phyloP scores from a whole-genome alignment of 768 basidiomycete species.

The Lentinula aciculospora region DNA sequence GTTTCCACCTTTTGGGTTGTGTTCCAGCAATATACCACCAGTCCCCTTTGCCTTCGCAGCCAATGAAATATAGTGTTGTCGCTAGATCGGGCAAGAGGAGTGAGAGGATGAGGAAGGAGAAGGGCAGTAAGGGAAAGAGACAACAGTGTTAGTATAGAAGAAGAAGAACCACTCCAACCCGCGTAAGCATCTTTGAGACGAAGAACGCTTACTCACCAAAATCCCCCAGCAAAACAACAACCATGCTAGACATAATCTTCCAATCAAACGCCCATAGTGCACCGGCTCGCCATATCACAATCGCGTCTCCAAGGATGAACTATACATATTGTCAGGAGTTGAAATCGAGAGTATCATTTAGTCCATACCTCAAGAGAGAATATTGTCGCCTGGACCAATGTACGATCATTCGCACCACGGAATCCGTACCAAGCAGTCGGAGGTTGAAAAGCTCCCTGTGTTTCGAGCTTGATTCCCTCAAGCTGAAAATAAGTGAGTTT shows the following conservation, averaged over 20 bases:
- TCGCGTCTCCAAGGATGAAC: not conserved
- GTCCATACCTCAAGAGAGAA: not conserved
- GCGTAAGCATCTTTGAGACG: too few species aligned
- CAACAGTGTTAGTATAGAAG: too few species aligned
- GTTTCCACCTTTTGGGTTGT: not conserved
- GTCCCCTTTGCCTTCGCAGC: not conserved
- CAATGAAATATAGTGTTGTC: not conserved
- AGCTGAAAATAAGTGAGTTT: too few species aligned
- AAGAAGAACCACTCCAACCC: too few species aligned
- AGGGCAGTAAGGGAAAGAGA: too few species aligned
- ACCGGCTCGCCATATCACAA: not conserved
- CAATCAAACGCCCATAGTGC: not conserved
- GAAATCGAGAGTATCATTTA: too few species aligned
- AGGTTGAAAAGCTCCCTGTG: not conserved
- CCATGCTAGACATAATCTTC: not conserved
- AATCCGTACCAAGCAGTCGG: not conserved
- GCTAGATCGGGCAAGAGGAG: not conserved
- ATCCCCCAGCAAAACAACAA: not conserved
- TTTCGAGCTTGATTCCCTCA: not conserved
- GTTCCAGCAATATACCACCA: constrained; percentile 2
- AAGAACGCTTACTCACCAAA: not conserved
- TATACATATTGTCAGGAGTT: too few species aligned
- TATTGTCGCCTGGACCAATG: not conserved
- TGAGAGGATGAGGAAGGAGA: too few species aligned
- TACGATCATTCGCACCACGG: not conserved